Evolutionary conservation across 257 asterid genomes (phyloP).

Genomic region (Forsythia viridissima): DNA sequence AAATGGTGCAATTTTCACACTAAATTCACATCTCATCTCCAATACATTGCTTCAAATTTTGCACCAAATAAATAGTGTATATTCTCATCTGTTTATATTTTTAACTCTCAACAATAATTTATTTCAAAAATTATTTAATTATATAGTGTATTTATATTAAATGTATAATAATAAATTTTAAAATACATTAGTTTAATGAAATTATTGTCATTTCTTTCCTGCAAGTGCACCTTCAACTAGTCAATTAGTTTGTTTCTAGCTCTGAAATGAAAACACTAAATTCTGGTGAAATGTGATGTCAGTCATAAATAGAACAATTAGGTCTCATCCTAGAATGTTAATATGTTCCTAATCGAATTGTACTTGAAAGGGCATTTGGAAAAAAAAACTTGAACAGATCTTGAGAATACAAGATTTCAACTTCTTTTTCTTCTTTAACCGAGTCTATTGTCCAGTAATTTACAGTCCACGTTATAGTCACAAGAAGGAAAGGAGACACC

Average conservation of each 20-base stretch:
- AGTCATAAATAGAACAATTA: background rate
- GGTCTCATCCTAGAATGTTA: background rate
- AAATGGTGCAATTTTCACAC: too few relatives aligned
- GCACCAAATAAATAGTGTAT: too few relatives aligned
- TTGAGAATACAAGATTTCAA: too few relatives aligned
- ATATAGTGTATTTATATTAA: too few relatives aligned
- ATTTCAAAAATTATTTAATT: too few relatives aligned
- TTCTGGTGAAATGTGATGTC: background rate
- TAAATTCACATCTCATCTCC: too few relatives aligned
- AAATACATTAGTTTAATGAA: background rate
- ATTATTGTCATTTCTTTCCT: background rate
- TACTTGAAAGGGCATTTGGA: background rate
- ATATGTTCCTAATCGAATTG: background rate
- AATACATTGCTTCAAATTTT: too few relatives aligned
- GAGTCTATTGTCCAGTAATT: too few relatives aligned
- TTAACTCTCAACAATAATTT: too few relatives aligned
- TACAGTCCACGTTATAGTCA: background rate
- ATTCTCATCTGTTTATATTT: too few relatives aligned
- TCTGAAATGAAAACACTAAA: background rate
- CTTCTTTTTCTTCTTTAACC: background rate
- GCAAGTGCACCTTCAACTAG: slow-evolving; percentile 9
- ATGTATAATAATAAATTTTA: too few relatives aligned
- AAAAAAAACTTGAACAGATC: too few relatives aligned
- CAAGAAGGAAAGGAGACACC: background rate
- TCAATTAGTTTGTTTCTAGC: slow-evolving; percentile 5